Conservation (phyloP, 352 stramenopile genomes). For the Phytophthora capsici region DNA sequence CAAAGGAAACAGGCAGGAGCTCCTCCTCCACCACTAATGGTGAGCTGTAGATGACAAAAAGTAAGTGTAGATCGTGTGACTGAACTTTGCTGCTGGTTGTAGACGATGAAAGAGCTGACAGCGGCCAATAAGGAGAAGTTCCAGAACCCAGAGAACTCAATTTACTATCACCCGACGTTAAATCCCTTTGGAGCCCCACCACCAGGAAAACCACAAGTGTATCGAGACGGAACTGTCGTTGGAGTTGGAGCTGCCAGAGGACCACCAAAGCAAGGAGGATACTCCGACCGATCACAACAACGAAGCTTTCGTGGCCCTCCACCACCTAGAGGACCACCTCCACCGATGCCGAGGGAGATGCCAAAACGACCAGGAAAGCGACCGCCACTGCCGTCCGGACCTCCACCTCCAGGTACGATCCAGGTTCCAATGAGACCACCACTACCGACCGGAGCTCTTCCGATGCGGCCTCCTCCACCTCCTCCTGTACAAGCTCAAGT, state of each 20-base stretch:
- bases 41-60: slow-evolving; percentile 11
- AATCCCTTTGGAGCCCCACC: slow-evolving; percentile 80
- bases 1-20: slow-evolving; percentile 42
- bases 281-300: slow-evolving; percentile 14
- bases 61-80: background rate
- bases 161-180: slow-evolving; percentile 84
- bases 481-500: slow-evolving; percentile 27
- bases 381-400: slow-evolving; percentile 57
- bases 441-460: slow-evolving; percentile 49
- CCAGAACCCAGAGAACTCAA: slow-evolving; percentile 82
- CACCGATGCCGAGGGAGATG: slow-evolving; percentile 24
- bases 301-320: slow-evolving; percentile 16
- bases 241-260: slow-evolving; percentile 6
- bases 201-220: slow-evolving; percentile 68
- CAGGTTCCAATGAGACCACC: slow-evolving; percentile 64
- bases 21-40: slow-evolving; percentile 35
- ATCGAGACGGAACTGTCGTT: slow-evolving; percentile 32
- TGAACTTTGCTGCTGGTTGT: slow-evolving; percentile 4
- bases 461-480: slow-evolving; percentile 47
- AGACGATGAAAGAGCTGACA: slow-evolving; percentile 65
- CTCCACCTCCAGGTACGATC: slow-evolving; percentile 65
- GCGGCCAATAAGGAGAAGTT: slow-evolving; percentile 67
- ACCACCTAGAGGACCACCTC: slow-evolving; percentile 2
- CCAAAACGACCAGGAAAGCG: slow-evolving; percentile 61
- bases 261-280: slow-evolving; percentile 12